phyloP scores from a whole-genome alignment of 495 filamentous ascomycete species.

The Monascus purpureus region DNA sequence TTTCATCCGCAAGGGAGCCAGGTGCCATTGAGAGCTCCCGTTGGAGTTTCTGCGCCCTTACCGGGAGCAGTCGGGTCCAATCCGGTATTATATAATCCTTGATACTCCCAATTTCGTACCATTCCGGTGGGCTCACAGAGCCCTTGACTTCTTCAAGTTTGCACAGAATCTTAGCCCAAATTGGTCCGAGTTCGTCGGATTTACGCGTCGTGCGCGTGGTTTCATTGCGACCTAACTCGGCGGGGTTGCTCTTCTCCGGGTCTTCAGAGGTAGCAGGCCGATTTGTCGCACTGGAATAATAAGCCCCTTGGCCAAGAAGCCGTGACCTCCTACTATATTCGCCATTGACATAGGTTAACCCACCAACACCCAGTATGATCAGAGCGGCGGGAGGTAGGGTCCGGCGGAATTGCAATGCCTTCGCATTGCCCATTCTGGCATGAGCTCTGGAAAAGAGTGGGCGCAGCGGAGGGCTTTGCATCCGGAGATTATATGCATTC shows the following conservation, averaged over 20 bases:
- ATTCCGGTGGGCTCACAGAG: constrained; percentile 42
- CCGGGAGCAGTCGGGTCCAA: constrained; percentile 68
- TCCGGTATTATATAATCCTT: constrained; percentile 60
- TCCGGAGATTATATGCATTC: constrained; percentile 8
- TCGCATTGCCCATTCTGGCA: constrained; percentile 19
- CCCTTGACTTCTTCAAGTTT: constrained; percentile 39
- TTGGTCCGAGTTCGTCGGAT: constrained; percentile 20
- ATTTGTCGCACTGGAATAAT: constrained; percentile 3
- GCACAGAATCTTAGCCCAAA: constrained; percentile 45
- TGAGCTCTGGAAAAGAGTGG: constrained; percentile 30
- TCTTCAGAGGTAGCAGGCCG: constrained; percentile 1
- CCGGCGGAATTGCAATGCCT: constrained; percentile 20
- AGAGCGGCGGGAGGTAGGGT: constrained; percentile 25
- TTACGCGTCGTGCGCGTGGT: constrained; percentile 1
- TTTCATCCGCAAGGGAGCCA: constrained; percentile 77
- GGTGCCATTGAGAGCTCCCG: constrained; percentile 73
- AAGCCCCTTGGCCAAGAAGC: constrained; percentile 1
- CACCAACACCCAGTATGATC: constrained; percentile 11
- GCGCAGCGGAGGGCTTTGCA: constrained; percentile 43
- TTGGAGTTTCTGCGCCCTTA: constrained; percentile 69
- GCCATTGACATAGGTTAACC: constrained; percentile 13
- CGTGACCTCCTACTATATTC: background rate
- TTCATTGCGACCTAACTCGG: background rate
- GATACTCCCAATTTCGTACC: constrained; percentile 49
- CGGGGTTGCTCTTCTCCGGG: background rate